Evolutionary conservation across 306 rosid genomes (phyloP).

Genomic region (Oemleria cerasiformis): DNA sequence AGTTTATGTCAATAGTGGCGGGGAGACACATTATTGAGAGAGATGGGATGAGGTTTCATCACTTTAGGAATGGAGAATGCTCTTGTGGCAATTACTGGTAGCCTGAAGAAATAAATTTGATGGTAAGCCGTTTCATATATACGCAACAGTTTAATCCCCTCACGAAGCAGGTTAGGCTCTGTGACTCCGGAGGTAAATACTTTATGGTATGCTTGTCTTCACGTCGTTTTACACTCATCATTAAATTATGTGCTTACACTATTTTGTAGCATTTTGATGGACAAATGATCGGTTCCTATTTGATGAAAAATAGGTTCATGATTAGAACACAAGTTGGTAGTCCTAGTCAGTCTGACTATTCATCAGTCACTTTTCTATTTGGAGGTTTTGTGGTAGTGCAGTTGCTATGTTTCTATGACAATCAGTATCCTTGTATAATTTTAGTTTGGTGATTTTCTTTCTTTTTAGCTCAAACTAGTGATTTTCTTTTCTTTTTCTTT

Average conservation of each 20-base stretch:
- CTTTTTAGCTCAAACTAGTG: too few relatives aligned
- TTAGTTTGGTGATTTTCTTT: too few relatives aligned
- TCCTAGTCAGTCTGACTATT: too few relatives aligned
- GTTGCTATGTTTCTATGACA: too few relatives aligned
- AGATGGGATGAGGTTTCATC: slow-evolving; percentile 14
- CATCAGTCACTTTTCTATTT: too few relatives aligned
- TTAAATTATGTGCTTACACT: background rate
- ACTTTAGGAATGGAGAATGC: slow-evolving; percentile 12
- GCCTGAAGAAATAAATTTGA: background rate
- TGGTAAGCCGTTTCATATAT: slow-evolving; percentile 5
- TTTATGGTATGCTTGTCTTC: slow-evolving; percentile 51
- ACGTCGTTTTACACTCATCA: slow-evolving; percentile 1
- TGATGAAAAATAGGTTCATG: too few relatives aligned
- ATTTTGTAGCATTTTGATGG: too few relatives aligned
- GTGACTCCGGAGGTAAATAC: slow-evolving; percentile 89
- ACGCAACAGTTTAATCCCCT: slow-evolving; percentile 66
- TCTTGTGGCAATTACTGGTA: slow-evolving; percentile 33
- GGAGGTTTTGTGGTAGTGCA: too few relatives aligned
- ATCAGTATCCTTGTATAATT: too few relatives aligned
- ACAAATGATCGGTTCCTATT: too few relatives aligned
- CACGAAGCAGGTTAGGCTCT: slow-evolving; percentile 80
- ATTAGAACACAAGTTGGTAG: too few relatives aligned
- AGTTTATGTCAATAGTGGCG: slow-evolving; percentile 16
- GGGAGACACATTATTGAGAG: slow-evolving; percentile 20
- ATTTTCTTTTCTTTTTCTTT: too few relatives aligned